Evolutionary conservation across 768 basidiomycete species (phyloP), one percentile per base, ranked within the genome.

Genomic region (Collybia sp.): DNA sequence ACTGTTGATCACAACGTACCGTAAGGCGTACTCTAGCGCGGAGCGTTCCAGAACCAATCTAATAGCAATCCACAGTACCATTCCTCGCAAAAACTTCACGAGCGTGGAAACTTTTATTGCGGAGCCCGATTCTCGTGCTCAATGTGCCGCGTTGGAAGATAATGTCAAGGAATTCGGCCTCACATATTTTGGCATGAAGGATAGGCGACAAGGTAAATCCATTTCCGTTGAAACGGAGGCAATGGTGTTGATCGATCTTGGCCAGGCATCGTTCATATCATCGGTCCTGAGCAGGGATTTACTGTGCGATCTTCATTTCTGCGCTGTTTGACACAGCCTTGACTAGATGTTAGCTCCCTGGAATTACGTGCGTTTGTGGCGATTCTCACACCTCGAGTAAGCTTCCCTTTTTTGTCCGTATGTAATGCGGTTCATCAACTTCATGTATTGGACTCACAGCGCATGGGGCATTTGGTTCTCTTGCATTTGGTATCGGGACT

Each of bases 281-380:
- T 94, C 58, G 92, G 91, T 38, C 92, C 92, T 42, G 92, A 94
- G 61, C 92, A 94, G 70, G 92, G 92, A 33, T 94, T 94, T 61
- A 93, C 92, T 39, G 83, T 82, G 58, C 44, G 75, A 56, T 18
- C 32, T 37, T 44, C 12, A 15, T 43, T 45, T 19, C 20, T 35
- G 40, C 20, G 17, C 35, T 30, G 17, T 40, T 32, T 36, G 18
- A 47, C 48, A 32, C 15, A 9, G 12, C 33, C 9, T 30, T 45
- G 15, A 51, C 31, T 46, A 15, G 8, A 9, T 54, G 45, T 19
- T 53, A 85, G 83, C 73, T 88, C 30, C 85, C 85, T 5, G 85
- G 85, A 12, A 85, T 83, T 39, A 87, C 85, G 31, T 87, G 85
- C 58, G 92, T 93, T 43, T 94, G 92, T 56, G 92, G 92, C 60